Base-by-base conservation (phyloP, 306 rosid genomes). In the Cajanus cajan region DNA sequence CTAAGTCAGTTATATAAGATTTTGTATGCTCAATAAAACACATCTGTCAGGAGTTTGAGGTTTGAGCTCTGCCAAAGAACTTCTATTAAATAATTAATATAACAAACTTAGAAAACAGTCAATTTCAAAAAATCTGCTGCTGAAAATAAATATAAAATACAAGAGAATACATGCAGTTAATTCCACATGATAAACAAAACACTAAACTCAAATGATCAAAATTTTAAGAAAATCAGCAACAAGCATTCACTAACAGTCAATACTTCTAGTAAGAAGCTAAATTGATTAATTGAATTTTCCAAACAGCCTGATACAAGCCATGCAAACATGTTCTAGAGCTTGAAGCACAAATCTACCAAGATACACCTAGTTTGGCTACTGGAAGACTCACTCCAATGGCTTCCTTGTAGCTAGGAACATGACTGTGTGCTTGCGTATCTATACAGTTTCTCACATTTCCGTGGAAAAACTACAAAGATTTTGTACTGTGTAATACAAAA, bases 381-480 rank as follows among this genome's bases (percentile, higher is more conserved):
- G 67, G 22, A 73, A 80, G 54, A 44, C 25, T 62, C 66, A 82
- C 66, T 44, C 15, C 55, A 50, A 40, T 41, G 43, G 6, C 43
- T 25, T 65, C 61, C 64, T 54, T 14, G 21, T 41, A 64, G 22
- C 65, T 21, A 25, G 77, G 28, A 68, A 34, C 77, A 47, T 6
- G 50, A 71, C 19, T 25, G 66, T 43, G n/a, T 15, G 16, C 54
- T 77, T 31, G 14, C 24, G 22, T 31, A 55, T 71, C 51, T 25
- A 31, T 73, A 19, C 16, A 74, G 28, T 41, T 41, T 33, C 11
- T 64, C 64, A 64, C 28, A 28, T 62, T 14, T 13, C 43, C 15
- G 15, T 31, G 18, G 58, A 48, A 66, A 36, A 68, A 57, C 4
- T 10, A 33, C 19, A 18, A 74, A 54, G 7, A 47, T 28, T 7